Evolutionary conservation across 2,329 filamentous ascomycete species (phyloP).

Genomic region (Phialophora chinensis): DNA sequence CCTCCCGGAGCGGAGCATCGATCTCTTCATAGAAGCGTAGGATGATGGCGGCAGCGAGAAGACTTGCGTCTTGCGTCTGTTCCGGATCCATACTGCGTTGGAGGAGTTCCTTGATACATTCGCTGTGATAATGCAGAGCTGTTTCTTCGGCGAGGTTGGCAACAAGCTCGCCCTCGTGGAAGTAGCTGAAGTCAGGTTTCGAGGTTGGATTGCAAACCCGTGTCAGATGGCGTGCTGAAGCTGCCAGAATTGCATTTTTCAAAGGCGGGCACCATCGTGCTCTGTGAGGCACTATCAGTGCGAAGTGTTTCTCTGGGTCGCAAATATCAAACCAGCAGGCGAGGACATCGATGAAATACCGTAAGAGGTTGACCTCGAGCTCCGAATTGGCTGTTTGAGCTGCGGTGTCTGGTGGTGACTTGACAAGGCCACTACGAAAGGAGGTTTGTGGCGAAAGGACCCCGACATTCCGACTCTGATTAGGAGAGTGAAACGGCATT

Average conservation of each 20-base stretch:
- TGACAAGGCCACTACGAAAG: conserved; percentile 18
- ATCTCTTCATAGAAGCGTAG: conserved; percentile 52
- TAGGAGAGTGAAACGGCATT: neutral
- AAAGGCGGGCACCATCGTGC: conserved; percentile 51
- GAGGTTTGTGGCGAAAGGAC: neutral
- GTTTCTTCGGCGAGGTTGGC: conserved; percentile 45
- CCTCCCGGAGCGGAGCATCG: conserved; percentile 41
- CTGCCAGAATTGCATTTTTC: conserved; percentile 48
- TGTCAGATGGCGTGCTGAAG: conserved; percentile 48
- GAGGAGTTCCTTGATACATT: conserved; percentile 51
- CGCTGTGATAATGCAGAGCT: conserved; percentile 50
- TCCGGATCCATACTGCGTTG: conserved; percentile 47
- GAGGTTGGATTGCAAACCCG: conserved; percentile 39
- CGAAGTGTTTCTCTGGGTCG: conserved; percentile 51
- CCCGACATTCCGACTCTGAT: neutral
- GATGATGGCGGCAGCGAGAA: conserved; percentile 50
- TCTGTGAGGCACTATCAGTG: conserved; percentile 49
- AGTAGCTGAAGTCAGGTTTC: conserved; percentile 14
- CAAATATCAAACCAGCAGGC: conserved; percentile 50
- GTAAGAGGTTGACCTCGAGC: conserved; percentile 29
- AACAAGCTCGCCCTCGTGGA: conserved; percentile 39
- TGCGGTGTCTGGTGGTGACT: conserved; percentile 13
- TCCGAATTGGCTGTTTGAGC: conserved; percentile 6
- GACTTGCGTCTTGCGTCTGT: conserved; percentile 47
- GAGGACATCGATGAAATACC: conserved; percentile 40